phyloP scores from a whole-genome alignment of 1,284 basidiomycete species.

The Cystobasidium sp. region DNA sequence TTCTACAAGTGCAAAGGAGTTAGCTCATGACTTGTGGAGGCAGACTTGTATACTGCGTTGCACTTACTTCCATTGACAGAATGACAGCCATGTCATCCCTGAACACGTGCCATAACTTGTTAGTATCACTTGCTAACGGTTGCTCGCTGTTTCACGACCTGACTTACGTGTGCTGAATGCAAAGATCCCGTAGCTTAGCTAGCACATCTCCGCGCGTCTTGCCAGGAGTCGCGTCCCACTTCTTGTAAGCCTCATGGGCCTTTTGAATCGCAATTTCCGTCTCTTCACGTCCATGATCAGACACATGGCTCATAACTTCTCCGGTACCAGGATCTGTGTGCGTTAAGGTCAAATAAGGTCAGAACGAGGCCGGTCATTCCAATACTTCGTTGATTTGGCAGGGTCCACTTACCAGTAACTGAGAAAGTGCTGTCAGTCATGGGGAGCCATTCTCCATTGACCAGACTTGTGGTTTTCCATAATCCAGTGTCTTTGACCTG shows the following conservation, averaged over 20 bases:
- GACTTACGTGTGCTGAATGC: slow-evolving; percentile 11
- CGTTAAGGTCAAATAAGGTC: no score
- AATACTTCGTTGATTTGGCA: no score
- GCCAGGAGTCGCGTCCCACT: slow-evolving; percentile 78
- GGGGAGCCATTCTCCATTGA: slow-evolving; percentile 79
- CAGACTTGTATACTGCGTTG: no score
- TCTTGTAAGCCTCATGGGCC: slow-evolving; percentile 74
- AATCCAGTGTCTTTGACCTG: slow-evolving; percentile 72
- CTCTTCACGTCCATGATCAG: slow-evolving; percentile 83
- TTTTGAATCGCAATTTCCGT: slow-evolving; percentile 77
- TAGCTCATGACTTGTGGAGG: no score
- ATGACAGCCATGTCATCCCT: slow-evolving; percentile 74
- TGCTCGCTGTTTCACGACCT: no score
- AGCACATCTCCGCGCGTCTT: slow-evolving; percentile 67
- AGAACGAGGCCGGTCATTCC: no score
- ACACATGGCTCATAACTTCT: slow-evolving; percentile 75
- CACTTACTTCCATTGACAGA: slow-evolving; percentile 19
- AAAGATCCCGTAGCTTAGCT: slow-evolving; percentile 49
- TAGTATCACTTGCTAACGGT: background rate
- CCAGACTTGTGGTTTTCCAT: slow-evolving; percentile 73
- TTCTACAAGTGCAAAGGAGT: no score
- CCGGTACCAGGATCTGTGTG: slow-evolving; percentile 79
- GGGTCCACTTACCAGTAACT: slow-evolving; percentile 64
- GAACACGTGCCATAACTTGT: slow-evolving; percentile 40
- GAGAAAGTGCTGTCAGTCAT: slow-evolving; percentile 70